A percentile compares a stretch with the other conserved stretches of the same genome.
phyloP scores from a whole-genome alignment of 257 asterid species.

The Plantago ovata region DNA sequence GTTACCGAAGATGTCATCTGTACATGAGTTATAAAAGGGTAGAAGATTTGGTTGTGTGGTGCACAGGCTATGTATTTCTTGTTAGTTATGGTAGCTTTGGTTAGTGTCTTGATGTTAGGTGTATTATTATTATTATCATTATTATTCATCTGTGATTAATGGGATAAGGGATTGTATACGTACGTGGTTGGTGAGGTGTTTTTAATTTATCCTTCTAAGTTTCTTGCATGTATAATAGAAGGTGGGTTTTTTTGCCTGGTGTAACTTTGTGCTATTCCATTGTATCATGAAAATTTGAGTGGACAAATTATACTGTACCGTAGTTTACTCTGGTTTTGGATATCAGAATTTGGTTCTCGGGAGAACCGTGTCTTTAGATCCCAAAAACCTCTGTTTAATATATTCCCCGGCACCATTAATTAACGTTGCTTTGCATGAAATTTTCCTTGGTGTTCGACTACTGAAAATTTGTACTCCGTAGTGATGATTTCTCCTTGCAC shows the following conservation, averaged over 20 bases:
- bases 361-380: too few species aligned
- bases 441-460: too few species aligned
- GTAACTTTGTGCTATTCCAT: conserved; percentile 24
- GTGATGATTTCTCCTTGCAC: too few species aligned
- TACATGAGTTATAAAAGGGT: conserved; percentile 35
- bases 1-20: conserved; percentile 23
- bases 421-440: too few species aligned
- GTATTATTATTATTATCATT: conserved; percentile 29
- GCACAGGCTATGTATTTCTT: conserved; percentile 27
- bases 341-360: too few species aligned
- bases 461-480: too few species aligned
- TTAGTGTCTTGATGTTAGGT: conserved; percentile 32
- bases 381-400: too few species aligned
- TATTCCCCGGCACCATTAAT: too few species aligned
- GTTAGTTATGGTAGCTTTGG: conserved; percentile 16
- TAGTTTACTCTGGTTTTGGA: too few species aligned
- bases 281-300: neutral
- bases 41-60: conserved; percentile 27
- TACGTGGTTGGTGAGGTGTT: conserved; percentile 39
- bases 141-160: conserved; percentile 29
- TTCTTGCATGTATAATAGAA: conserved; percentile 49
- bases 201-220: conserved; percentile 15
- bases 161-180: conserved; percentile 21
- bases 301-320: too few species aligned
- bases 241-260: conserved; percentile 37